Evolutionary conservation across 768 basidiomycete species (phyloP), one percentile per base, ranked within the genome.

Genomic region (Tulasnella sp.): DNA sequence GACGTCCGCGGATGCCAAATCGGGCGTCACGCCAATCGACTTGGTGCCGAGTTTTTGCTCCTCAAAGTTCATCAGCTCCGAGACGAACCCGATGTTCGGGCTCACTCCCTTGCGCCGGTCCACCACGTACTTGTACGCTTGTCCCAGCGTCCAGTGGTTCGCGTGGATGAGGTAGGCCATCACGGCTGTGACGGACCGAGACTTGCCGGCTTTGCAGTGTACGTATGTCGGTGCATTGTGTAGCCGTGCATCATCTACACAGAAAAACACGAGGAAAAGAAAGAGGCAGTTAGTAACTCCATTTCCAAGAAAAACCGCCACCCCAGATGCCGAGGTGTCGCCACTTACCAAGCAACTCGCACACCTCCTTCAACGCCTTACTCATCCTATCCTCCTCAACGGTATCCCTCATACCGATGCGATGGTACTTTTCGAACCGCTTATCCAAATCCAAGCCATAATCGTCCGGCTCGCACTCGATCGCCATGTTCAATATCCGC

Each of bases 131-230:
- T 92, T 87, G 84, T 98, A 99, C 1, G 97, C 95, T 48, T 91
- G 91, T 42, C 95, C 93, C 58, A 98, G 90, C 27, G 96, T 94
- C 97, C 97, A 98, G 84, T 96, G 96, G 83, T 98, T 96, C 14
- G 96, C 94, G 83, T 98, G 97, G 81, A 99, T 98, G 79, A 99
- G 92, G 84, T 98, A 98, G 2, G 95, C 97, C 88, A 99, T 95
- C 56, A 98, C 97, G 18, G 96, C 96, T 0, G 97, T 98, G 39
- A 98, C 97, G 0, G 95, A 97, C 19, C 97, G 92, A 2, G 95
- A 96, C 87, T 96, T 98, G 6, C 97, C 97, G 7, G 94, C 96
- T 86, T 94, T 95, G 86, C 97, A 99, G 84, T 99, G 97, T 19
- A 98, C 96, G 83, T 97, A 99, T 1, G 94, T 94, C 9, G 96